A percentile compares a stretch with the other conserved stretches of the same genome.
phyloP scores from a whole-genome alignment of 106 monocot genomes.

The Chionographis japonica region DNA sequence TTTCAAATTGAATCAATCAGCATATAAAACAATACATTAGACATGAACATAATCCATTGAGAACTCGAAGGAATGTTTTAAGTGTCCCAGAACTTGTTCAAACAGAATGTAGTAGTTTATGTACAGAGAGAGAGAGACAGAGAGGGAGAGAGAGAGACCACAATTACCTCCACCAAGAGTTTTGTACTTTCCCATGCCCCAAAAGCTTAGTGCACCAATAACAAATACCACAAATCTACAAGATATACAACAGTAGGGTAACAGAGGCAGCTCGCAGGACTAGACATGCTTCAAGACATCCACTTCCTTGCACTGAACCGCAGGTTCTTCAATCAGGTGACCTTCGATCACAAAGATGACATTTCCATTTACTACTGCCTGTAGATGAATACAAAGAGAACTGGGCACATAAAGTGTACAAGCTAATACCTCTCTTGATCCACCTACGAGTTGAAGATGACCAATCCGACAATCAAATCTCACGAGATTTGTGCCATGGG shows the following conservation, averaged over 20 bases:
- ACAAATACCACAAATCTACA: constrained; percentile 16
- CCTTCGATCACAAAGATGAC: neutral
- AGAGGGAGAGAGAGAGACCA: neutral
- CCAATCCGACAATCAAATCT: neutral
- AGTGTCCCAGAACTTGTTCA: neutral
- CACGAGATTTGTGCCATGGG: neutral
- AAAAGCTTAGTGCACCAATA: neutral
- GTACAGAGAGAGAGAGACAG: constrained; percentile 14
- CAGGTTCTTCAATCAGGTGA: neutral
- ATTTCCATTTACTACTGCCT: neutral
- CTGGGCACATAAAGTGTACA: neutral
- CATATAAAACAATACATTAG: neutral
- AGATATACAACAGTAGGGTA: constrained; percentile 15
- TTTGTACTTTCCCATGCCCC: neutral
- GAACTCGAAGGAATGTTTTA: no score
- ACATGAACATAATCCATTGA: no score
- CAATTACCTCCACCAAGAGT: constrained; percentile 9
- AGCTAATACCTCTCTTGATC: neutral
- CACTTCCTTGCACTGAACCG: neutral
- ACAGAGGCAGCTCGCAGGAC: neutral
- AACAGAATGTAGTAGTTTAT: constrained; percentile 7
- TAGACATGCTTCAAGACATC: neutral
- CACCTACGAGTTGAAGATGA: neutral
- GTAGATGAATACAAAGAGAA: neutral
- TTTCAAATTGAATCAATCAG: no score